Conservation (phyloP, 305 asterid species). For the Salvia sclarea region DNA sequence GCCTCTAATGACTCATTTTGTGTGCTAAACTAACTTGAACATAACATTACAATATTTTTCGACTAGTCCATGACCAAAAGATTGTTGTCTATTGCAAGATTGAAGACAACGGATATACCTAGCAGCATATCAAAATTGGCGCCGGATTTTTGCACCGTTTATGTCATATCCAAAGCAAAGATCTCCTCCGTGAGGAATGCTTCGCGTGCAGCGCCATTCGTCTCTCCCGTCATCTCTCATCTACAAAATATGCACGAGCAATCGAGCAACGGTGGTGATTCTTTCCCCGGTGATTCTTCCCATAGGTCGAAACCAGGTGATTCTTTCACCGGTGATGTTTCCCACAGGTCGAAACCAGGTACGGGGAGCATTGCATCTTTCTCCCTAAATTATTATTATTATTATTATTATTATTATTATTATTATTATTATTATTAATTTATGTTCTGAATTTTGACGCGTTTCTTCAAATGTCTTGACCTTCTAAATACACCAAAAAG, state of each 20-base stretch:
- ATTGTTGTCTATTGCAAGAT: slow-evolving; percentile 47
- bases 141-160: slow-evolving; percentile 87
- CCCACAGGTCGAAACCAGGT: slow-evolving; percentile 34
- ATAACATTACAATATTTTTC: not conserved
- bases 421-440: not conserved
- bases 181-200: slow-evolving; percentile 67
- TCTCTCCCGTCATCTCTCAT: slow-evolving; percentile 65
- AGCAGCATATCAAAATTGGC: slow-evolving; percentile 59
- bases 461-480: not conserved
- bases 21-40: not conserved
- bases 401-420: not conserved
- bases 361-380: slow-evolving; percentile 37
- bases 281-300: slow-evolving; percentile 30
- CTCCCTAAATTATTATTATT: not conserved
- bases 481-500: not conserved
- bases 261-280: not conserved
- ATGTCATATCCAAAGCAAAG: slow-evolving; percentile 74
- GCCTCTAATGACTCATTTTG: not conserved
- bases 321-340: slow-evolving; percentile 29
- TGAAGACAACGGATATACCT: slow-evolving; percentile 70
- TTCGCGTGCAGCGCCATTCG: slow-evolving; percentile 68
- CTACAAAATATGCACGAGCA: slow-evolving; percentile 47
- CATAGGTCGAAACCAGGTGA: too few relatives aligned
- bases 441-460: not conserved
- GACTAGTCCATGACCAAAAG: slow-evolving; percentile 5